These are phyloP conservation scores for grape (Vitis vinifera) DNA, from an alignment of 164 flowering plant genomes.

Conservation along the genomic window ASM3070453v1 NC_081812.1:15974001-15974500, in stretches of 20 bases:
- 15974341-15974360: background rate
- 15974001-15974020: background rate
- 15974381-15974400: constrained; percentile 76
- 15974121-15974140: constrained; percentile 84
- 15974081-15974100: constrained; percentile 74
- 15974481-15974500: background rate
- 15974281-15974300: background rate
- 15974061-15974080: background rate
- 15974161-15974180: constrained; percentile 95
- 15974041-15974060: background rate
- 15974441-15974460: too few species aligned
- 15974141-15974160: constrained; percentile 85
- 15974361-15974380: constrained; percentile 59
- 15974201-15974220: constrained; percentile 88
- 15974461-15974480: too few species aligned
- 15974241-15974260: background rate
- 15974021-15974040: too few species aligned
- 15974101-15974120: constrained; percentile 97
- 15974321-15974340: background rate
- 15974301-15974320: background rate
- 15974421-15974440: constrained; percentile 41
- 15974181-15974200: constrained; percentile 85
- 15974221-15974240: constrained; percentile 78
- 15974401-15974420: constrained; percentile 82
- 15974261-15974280: background rate